phyloP scores from a whole-genome alignment of 495 filamentous ascomycete species.

The Astrothelium macrocarpum region DNA sequence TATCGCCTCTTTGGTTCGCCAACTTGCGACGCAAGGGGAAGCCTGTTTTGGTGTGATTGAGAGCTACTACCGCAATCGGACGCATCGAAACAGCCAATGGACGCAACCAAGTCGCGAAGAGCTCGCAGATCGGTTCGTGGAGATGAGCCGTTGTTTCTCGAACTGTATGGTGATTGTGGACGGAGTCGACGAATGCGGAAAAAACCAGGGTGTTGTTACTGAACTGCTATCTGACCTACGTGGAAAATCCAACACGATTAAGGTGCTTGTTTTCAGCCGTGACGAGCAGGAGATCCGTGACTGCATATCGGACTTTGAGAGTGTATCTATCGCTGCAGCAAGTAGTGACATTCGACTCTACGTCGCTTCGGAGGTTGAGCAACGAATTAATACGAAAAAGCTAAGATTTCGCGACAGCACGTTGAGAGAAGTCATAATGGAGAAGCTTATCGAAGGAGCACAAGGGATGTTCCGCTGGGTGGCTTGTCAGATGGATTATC shows the following conservation, averaged over 20 bases:
- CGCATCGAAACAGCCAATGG: background rate
- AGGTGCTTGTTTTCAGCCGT: background rate
- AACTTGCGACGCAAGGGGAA: background rate
- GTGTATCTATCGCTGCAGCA: background rate
- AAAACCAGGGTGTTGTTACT: background rate
- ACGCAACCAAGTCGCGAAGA: background rate
- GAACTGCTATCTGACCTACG: background rate
- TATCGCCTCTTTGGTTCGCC: background rate
- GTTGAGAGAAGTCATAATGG: background rate
- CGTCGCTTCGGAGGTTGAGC: background rate
- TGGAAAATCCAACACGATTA: background rate
- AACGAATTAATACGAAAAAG: background rate
- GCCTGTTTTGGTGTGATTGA: background rate
- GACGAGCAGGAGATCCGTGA: background rate
- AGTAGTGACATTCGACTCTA: background rate
- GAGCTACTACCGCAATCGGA: background rate
- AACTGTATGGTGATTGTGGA: background rate
- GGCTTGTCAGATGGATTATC: conserved; percentile 14
- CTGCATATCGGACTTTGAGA: background rate
- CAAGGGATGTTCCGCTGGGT: conserved; percentile 4
- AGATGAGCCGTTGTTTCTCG: background rate
- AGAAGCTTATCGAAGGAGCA: background rate
- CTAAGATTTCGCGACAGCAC: background rate
- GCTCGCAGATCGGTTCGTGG: background rate
- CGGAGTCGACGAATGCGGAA: background rate